Evolutionary conservation across 306 rosid species (phyloP), one percentile per base, ranked within the genome.

Genomic region (Luffa aegyptiaca): DNA sequence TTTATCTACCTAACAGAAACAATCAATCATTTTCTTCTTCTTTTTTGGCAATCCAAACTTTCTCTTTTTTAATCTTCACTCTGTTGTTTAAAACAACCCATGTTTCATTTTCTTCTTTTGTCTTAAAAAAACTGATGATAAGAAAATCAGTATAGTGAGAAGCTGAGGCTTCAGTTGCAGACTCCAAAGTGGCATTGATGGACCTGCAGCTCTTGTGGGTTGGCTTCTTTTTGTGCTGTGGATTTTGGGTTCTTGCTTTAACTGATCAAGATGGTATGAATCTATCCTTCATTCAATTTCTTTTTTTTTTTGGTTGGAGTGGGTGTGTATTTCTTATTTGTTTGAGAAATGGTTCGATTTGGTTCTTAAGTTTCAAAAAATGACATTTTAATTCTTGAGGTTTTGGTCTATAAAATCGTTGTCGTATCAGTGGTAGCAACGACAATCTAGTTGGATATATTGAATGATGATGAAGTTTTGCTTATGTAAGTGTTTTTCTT

Each of bases 191-290:
- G 37, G 10, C 18, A 68, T 2, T n/a, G 18, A 76, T 76, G 80
- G 52, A 37, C 46, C 5, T 76, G 35, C 80, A 76, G 48, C 64
- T 21, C 53, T 77, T 58, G 20, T 84, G 85, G 86, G 77, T 52
- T 78, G 80, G 65, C 86, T 86, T 89, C 84, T 78, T 86, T 80
- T 83, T 94, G 77, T 79, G 89, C 77, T 83, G 16, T 69, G 79
- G 85, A 83, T 86, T 87, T 83, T 89, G 86, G 86, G 33, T 42
- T 72, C 82, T 81, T 53, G 80, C 89, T 76, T 83, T 86, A 65
- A 82, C 85, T 75, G 88, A 81, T 80, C 89, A 92, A 87, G 88
- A 89, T 85, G 97, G 98, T 94, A 92, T 66, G 87, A 37, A 21
- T 62, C 77, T 84, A 36, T 33, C 8, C 48, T 77, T 57, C 51